These are phyloP conservation scores for Petunia hybrid DNA, from an alignment of 305 asterid genomes.

Conservation along the genomic window DNA sequence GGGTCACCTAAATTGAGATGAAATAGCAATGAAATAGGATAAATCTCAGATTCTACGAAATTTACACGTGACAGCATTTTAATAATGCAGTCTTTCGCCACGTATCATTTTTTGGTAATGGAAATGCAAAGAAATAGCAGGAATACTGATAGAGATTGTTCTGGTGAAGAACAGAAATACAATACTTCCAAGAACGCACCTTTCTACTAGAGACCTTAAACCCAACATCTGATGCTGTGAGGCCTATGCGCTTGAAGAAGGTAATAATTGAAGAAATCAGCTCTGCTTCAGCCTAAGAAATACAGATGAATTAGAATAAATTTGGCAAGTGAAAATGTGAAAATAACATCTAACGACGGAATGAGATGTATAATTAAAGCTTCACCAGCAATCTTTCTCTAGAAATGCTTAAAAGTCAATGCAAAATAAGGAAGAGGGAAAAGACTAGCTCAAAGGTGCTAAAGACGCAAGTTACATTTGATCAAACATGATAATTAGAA, in stretches of 20 bases:
- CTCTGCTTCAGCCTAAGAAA: constrained; percentile 94
- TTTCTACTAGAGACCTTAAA: constrained; percentile 93
- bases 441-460: background rate
- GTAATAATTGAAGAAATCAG: constrained; percentile 83
- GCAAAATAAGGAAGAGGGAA: constrained; percentile 1
- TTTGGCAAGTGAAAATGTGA: constrained; percentile 13
- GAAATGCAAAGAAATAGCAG: constrained; percentile 21
- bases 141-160: background rate
- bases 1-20: background rate
- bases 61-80: background rate
- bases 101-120: background rate
- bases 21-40: constrained; percentile 15
- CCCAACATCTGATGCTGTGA: constrained; percentile 92
- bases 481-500: background rate
- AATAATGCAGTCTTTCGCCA: background rate
- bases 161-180: background rate
- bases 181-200: constrained; percentile 44
- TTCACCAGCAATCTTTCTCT: constrained; percentile 19
- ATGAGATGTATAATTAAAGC: constrained; percentile 21
- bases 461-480: background rate
- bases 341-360: constrained; percentile 8
- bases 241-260: constrained; percentile 96
- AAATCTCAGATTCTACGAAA: background rate
- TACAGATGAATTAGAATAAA: constrained; percentile 17
- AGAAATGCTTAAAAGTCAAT: background rate